A percentile compares a stretch with the other conserved stretches of the same genome.
Evolutionary conservation across 352 stramenopile species (phyloP).

Genomic region (Phytophthora aleatoria): DNA sequence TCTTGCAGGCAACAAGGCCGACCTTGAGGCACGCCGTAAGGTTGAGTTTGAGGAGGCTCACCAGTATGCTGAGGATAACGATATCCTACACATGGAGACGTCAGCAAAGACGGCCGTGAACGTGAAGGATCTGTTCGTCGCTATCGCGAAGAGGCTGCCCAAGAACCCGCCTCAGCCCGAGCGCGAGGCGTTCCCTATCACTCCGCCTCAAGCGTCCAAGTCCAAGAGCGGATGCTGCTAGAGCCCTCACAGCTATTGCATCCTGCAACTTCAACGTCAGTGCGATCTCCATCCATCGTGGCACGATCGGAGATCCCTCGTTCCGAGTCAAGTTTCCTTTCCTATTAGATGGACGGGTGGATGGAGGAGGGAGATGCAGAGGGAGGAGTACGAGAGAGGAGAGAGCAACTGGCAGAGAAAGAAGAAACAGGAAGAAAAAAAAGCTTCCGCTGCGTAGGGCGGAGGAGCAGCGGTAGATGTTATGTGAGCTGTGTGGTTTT

Average conservation of each 20-base stretch:
- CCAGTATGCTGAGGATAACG: slow-evolving; percentile 98
- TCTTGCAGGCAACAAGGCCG: slow-evolving; percentile 98
- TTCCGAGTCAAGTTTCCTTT: slow-evolving; percentile 11
- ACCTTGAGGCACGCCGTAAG: slow-evolving; percentile 97
- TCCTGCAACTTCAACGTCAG: slow-evolving; percentile 35
- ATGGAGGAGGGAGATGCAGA: slow-evolving; percentile 11
- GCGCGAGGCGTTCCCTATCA: slow-evolving; percentile 86
- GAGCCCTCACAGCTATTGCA: slow-evolving; percentile 37
- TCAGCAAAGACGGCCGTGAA: slow-evolving; percentile 99
- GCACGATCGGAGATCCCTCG: slow-evolving; percentile 14
- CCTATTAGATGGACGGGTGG: slow-evolving; percentile 18
- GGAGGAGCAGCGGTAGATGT: slow-evolving; percentile 32
- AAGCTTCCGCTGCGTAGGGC: slow-evolving; percentile 6
- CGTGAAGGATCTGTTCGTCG: slow-evolving; percentile 99
- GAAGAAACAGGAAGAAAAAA: slow-evolving; percentile 22
- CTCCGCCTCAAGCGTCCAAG: slow-evolving; percentile 75
- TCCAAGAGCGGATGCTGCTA: slow-evolving; percentile 85
- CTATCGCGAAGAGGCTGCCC: slow-evolving; percentile 92
- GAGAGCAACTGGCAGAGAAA: slow-evolving; percentile 21
- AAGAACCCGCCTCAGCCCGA: slow-evolving; percentile 86
- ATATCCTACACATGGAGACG: slow-evolving; percentile 99
- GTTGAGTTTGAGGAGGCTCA: slow-evolving; percentile 97
- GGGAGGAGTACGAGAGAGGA: slow-evolving; percentile 13
- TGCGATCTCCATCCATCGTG: slow-evolving; percentile 30
- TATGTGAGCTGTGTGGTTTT: slow-evolving; percentile 45